Evolutionary conservation across 1,139 yeast genomes (phyloP), one percentile per base, ranked within the genome.

Genomic region (Suhomyces anneliseae): DNA sequence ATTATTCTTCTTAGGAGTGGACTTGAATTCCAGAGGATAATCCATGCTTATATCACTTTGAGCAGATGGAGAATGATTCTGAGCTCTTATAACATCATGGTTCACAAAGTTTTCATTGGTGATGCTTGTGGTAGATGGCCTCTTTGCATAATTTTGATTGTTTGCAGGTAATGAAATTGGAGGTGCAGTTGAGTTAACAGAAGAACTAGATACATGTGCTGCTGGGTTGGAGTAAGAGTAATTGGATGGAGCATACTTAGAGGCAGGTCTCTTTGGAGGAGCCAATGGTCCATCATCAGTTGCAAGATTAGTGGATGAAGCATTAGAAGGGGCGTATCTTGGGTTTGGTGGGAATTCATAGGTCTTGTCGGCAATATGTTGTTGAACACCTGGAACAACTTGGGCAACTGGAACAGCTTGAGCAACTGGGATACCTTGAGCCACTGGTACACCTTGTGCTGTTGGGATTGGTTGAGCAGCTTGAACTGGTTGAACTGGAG

Each of bases 41-140:
- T 66, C 72, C 44, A 65, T 45, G 47, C 72, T 66, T 14, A 66
- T 54, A 43, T 68, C 73, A 54, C 73, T 68, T 38, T 67, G 72
- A 24, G 61, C 53, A 9, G 71, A 63, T 7, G 72, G 66, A 1
- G 72, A 61, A 37, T 58, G 61, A 15, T 54, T 54, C 36, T 61
- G 66, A 7, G 50, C 54, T 27, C 61, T 47, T n/a, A 58, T 46
- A 4, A 47, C 51, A 34, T 54, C 55, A 9, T 54, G 55, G 39
- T 56, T 48, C 4, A 49, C 53, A 47, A 57, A 55, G 45, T 59
- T 57, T 7, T 65, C 69, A 27, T 55, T 54, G 7, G 72, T 62
- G 11, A 57, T 31, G 50, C 69, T 65, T 0, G 62, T 61, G 29
- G 66, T 57, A 1, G 70, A 65, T 4, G 57, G 56, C 40, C 66